A percentile compares a stretch with the other conserved stretches of the same genome.
Conservation (phyloP, 148 eudicot species). For the Camellia lanceoleosa region DNA sequence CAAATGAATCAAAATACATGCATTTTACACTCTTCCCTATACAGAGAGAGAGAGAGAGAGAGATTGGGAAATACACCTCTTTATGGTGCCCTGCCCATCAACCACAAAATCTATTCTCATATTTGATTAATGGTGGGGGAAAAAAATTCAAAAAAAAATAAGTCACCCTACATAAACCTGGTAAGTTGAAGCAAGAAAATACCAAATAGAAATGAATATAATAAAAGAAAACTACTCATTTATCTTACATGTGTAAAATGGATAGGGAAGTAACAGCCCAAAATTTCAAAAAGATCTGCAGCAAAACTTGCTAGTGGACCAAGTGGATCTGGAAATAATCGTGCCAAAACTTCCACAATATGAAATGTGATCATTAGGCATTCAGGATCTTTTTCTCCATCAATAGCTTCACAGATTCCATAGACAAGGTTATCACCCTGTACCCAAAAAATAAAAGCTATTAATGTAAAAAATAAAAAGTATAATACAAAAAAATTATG, state of each 20-base stretch:
- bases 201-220: not conserved
- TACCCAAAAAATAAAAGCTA: not conserved
- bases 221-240: not conserved
- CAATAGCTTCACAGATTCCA: constrained; percentile 85
- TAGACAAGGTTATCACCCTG: constrained; percentile 73
- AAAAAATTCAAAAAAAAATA: not conserved
- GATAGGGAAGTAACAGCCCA: constrained; percentile 86
- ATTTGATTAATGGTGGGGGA: not conserved
- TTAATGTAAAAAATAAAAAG: not conserved
- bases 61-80: no score
- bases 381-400: constrained; percentile 88
- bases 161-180: not conserved
- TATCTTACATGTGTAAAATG: constrained; percentile 90
- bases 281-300: constrained; percentile 70
- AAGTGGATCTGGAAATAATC: constrained; percentile 50
- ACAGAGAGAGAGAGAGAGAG: not conserved
- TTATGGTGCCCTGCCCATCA: not conserved
- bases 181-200: constrained; percentile 2
- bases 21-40: not conserved
- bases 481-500: not conserved
- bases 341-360: constrained; percentile 62
- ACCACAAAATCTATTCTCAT: constrained; percentile 8
- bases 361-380: constrained; percentile 70
- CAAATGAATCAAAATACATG: not conserved
- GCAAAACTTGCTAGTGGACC: constrained; percentile 71